Conservation (phyloP, 306 rosid genomes). For the Comarum palustre region DNA sequence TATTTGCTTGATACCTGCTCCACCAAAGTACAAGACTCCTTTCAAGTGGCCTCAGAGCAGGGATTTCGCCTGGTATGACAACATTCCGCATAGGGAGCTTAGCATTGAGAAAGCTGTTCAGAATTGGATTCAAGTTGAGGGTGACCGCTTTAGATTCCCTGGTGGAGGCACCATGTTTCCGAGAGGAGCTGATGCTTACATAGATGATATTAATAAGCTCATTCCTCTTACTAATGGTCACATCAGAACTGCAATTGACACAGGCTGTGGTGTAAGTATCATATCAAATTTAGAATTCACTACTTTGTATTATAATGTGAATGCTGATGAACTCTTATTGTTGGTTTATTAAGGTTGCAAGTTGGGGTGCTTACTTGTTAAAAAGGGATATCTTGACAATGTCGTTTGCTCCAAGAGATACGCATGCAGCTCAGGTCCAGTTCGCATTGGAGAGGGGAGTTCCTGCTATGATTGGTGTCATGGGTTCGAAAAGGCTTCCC, state of each 20-base stretch:
- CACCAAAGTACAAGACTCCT: slow-evolving; percentile 87
- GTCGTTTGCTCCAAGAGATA: slow-evolving; percentile 97
- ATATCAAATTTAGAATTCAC: not conserved
- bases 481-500: slow-evolving; percentile 82
- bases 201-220: slow-evolving; percentile 75
- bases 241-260: slow-evolving; percentile 89
- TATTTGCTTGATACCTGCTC: slow-evolving; percentile 75
- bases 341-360: slow-evolving; percentile 66
- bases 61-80: slow-evolving; percentile 88
- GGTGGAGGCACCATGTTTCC: slow-evolving; percentile 99
- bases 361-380: slow-evolving; percentile 93
- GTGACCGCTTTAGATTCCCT: slow-evolving; percentile 80
- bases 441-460: slow-evolving; percentile 95
- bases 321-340: slow-evolving; percentile 16
- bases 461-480: slow-evolving; percentile 94
- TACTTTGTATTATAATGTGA: not conserved
- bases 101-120: slow-evolving; percentile 93
- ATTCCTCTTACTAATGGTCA: slow-evolving; percentile 69
- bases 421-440: slow-evolving; percentile 95
- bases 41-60: slow-evolving; percentile 95
- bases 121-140: slow-evolving; percentile 96
- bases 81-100: slow-evolving; percentile 89
- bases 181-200: slow-evolving; percentile 87
- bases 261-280: slow-evolving; percentile 94
- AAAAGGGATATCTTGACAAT: slow-evolving; percentile 73